A percentile compares a stretch with the other conserved stretches of the same genome.
These are phyloP conservation scores for Coemansia sp. DNA, from an alignment of 192 early-diverging fungal genomes.

Conservation along the genomic window DNA sequence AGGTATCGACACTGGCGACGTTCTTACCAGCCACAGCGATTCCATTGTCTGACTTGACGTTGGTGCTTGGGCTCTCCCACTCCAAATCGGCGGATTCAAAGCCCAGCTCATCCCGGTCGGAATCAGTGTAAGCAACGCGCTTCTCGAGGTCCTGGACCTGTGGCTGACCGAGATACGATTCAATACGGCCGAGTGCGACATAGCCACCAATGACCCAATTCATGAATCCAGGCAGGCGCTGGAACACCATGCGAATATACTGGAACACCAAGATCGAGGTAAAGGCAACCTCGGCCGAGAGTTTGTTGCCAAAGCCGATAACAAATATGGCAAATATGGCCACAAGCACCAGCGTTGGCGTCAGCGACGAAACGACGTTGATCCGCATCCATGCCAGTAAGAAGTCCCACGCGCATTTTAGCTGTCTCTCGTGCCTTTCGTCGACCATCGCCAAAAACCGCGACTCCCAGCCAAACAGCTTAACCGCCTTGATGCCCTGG, in stretches of 20 bases:
- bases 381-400: slow-evolving; percentile 56
- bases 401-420: slow-evolving; percentile 54
- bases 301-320: slow-evolving; percentile 53
- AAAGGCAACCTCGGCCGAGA: slow-evolving; percentile 66
- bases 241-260: slow-evolving; percentile 63
- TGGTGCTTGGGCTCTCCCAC: background rate
- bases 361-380: slow-evolving; percentile 53
- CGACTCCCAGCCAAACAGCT: slow-evolving; percentile 83
- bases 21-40: background rate
- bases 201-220: slow-evolving; percentile 46
- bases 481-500: slow-evolving; percentile 85
- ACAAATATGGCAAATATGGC: slow-evolving; percentile 62
- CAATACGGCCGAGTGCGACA: slow-evolving; percentile 7
- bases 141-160: slow-evolving; percentile 6
- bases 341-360: slow-evolving; percentile 65
- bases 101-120: background rate
- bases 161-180: slow-evolving; percentile 5
- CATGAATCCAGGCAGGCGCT: slow-evolving; percentile 55
- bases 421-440: slow-evolving; percentile 61
- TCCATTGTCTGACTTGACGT: background rate
- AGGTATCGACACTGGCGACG: background rate
- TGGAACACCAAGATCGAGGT: slow-evolving; percentile 72
- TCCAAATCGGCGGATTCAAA: slow-evolving; percentile 12
- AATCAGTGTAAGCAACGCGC: background rate
- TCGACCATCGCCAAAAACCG: slow-evolving; percentile 67